Evolutionary conservation across 345 rosid genomes (phyloP), one percentile per base, ranked within the genome.

Genomic region (Gossypium stocksii): DNA sequence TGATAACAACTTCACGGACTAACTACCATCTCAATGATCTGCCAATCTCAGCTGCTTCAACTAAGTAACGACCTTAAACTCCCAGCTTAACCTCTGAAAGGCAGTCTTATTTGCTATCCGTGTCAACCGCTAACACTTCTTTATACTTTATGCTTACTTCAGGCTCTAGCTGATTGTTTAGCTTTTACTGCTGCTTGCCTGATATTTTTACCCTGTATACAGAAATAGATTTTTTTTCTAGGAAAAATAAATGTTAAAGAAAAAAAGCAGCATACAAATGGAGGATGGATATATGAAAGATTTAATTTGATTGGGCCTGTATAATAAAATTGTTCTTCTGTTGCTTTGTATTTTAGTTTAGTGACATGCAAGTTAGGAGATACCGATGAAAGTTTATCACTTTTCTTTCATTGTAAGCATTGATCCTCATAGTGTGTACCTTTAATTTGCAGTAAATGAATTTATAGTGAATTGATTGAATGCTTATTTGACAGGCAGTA

Each of bases 401-500:
- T 51, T 70, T 66, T 22, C 22, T 34, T 44, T 29, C 23, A 38
- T 53, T 53, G 48, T 16, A 69, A 49, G 59, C 43, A 49, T 16
- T 2, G 44, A 19, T 53, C 19, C 58, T 53, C 23, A 8, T n/a
- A 17, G 57, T 16, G 20, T 53, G 8, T 7, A 53, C 58, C 58
- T n/a, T 34, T 34, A 34, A 5, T 34, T 34, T 64, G 15, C 49
- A 41, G 14, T 41, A 41, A 59, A 23, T n/a, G 60, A 22, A 57
- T 52, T 19, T 29, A 15, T 44, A 7, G 17, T 72, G n/a, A 75
- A 12, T 43, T 68, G 12, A 27, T 23, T 71, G 48, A 22, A 41
- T 80, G 25, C 52, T 82, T 71, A 1, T 49, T 65, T 81, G 79
- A 69, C 90, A 93, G 99, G 99, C 99, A 27, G 99, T 93, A 64